phyloP scores from a whole-genome alignment of 2,329 filamentous ascomycete genomes.

The Mariannaea elegans region DNA sequence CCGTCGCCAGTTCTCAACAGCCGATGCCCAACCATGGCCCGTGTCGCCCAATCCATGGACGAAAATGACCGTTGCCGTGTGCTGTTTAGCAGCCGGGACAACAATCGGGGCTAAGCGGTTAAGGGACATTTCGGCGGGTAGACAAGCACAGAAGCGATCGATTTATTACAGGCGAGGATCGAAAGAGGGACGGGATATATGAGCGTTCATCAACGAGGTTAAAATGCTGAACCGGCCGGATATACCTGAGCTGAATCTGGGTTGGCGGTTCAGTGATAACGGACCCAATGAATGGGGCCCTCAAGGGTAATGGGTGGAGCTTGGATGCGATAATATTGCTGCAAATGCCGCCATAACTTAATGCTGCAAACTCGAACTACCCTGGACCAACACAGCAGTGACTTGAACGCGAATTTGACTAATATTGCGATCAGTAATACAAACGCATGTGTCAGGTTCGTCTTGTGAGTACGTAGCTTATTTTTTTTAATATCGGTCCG shows the following conservation, averaged over 20 bases:
- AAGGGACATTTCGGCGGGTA: constrained; percentile 26
- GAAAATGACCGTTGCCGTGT: constrained; percentile 96
- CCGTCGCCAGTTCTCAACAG: constrained; percentile 88
- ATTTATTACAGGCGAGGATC: constrained; percentile 15
- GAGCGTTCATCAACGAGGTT: background rate
- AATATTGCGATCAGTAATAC: background rate
- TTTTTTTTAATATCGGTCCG: too few species aligned
- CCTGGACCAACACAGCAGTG: background rate
- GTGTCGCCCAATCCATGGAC: constrained; percentile 91
- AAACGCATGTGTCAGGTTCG: background rate
- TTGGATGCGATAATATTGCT: constrained; percentile 8
- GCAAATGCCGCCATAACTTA: constrained; percentile 1
- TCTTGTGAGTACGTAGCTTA: too few species aligned
- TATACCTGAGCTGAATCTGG: constrained; percentile 12
- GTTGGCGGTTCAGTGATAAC: constrained; percentile 7
- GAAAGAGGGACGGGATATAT: background rate
- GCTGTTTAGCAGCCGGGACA: constrained; percentile 80
- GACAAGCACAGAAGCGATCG: background rate
- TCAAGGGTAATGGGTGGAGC: constrained; percentile 1
- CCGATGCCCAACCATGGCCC: constrained; percentile 79
- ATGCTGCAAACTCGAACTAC: background rate
- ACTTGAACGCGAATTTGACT: background rate
- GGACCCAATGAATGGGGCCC: constrained; percentile 4
- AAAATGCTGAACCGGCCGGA: constrained; percentile 7
- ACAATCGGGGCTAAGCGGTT: constrained; percentile 63